Evolutionary conservation across 345 rosid species (phyloP).

Genomic region (Microcos paniculata): DNA sequence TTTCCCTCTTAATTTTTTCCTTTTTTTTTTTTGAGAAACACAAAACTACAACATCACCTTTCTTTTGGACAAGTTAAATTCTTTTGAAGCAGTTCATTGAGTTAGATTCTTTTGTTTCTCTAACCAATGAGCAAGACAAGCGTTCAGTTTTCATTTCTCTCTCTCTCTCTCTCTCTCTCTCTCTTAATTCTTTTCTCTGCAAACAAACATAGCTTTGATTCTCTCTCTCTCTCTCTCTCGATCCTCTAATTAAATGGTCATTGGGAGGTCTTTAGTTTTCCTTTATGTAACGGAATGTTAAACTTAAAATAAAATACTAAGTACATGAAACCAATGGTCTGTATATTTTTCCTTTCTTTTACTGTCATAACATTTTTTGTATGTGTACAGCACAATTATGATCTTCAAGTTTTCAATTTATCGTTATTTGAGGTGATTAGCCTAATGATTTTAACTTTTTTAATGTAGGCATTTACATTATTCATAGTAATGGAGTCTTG

Average conservation of each 20-base stretch:
- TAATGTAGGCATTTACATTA: not conserved
- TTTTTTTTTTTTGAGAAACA: not conserved
- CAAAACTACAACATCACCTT: not conserved
- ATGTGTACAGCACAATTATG: not conserved
- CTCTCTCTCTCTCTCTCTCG: not conserved
- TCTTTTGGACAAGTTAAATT: not conserved
- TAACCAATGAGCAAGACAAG: not conserved
- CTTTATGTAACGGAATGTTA: conserved; percentile 5
- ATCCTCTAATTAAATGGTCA: not conserved
- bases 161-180: not conserved
- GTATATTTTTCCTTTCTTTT: not conserved
- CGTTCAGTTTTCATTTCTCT: not conserved
- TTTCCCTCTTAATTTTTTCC: not conserved
- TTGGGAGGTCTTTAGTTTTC: not conserved
- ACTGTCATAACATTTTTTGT: not conserved
- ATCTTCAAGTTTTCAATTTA: not conserved
- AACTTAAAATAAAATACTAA: not conserved
- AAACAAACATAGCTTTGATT: conserved; percentile 5
- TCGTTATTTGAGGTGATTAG: not conserved
- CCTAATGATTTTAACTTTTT: not conserved
- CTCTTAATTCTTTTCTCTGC: not conserved
- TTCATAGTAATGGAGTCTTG: conserved; percentile 53
- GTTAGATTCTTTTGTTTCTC: not conserved
- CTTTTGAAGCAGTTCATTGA: not conserved
- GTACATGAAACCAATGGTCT: not conserved